Conservation (phyloP, 2,329 filamentous ascomycete genomes). For the Hypoxylon sp. region DNA sequence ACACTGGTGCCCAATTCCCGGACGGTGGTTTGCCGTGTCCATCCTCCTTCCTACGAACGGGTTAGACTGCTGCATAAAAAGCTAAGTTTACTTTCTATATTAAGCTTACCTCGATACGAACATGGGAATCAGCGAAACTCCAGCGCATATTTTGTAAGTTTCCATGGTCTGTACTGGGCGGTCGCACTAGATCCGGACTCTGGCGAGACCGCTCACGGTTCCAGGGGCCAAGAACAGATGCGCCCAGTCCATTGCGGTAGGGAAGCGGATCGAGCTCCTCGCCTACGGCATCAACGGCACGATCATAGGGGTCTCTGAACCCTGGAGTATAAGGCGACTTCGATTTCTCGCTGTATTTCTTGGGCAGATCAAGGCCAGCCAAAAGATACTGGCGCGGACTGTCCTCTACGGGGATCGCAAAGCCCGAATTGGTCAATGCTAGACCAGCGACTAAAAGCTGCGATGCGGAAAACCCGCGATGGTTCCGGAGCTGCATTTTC, state of each 20-base stretch:
- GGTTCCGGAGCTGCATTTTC: conserved; percentile 48
- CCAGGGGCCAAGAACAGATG: conserved; percentile 77
- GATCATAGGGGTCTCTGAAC: conserved; percentile 73
- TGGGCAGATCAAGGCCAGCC: conserved; percentile 63
- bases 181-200: conserved; percentile 79
- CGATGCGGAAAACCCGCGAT: conserved; percentile 39
- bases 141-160: conserved; percentile 80
- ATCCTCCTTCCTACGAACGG: conserved; percentile 75
- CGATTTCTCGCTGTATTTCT: conserved; percentile 59
- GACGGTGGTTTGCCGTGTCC: conserved; percentile 81
- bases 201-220: conserved; percentile 77
- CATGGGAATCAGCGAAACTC: conserved; percentile 76
- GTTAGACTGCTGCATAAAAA: conserved; percentile 19
- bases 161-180: conserved; percentile 80
- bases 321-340: conserved; percentile 71
- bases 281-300: conserved; percentile 72
- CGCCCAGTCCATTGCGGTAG: conserved; percentile 74
- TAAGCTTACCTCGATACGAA: conserved; percentile 73
- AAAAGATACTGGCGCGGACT: conserved; percentile 69
- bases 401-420: conserved; percentile 59
- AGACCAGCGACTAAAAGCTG: conserved; percentile 48
- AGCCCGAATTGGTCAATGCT: conserved; percentile 46
- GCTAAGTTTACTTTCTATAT: not conserved
- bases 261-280: conserved; percentile 75
- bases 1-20: conserved; percentile 74